phyloP scores from a whole-genome alignment of 192 early-diverging fungal species.

The Linnemannia hyalina region DNA sequence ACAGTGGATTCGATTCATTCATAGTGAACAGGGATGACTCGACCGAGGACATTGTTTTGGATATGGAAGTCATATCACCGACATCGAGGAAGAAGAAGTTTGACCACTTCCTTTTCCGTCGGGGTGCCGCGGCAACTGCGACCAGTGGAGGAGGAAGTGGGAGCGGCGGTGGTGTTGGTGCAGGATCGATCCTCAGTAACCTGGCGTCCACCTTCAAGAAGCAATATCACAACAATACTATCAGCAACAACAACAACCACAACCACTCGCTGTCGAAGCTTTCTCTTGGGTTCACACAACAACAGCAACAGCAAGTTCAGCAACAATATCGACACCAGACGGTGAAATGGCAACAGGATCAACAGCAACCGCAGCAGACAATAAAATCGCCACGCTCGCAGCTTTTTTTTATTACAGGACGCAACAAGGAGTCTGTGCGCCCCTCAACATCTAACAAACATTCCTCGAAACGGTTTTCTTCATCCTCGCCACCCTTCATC shows the following conservation, averaged over 20 bases:
- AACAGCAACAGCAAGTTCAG: slow-evolving; percentile 3
- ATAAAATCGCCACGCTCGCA: background rate
- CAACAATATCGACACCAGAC: slow-evolving; percentile 1
- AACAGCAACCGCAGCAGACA: background rate
- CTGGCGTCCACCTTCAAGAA: background rate
- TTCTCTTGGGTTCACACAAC: background rate
- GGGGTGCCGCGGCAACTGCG: background rate
- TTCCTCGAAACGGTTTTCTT: background rate
- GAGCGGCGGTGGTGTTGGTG: background rate
- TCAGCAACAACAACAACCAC: background rate
- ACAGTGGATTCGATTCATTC: background rate
- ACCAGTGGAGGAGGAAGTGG: background rate
- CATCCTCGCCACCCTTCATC: background rate
- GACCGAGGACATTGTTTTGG: background rate
- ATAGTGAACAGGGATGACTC: background rate
- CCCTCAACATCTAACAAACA: background rate
- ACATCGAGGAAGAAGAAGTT: background rate
- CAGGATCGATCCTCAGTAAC: background rate
- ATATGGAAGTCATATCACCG: background rate
- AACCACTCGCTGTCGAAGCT: too few species aligned
- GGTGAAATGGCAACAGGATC: background rate
- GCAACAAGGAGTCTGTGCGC: background rate
- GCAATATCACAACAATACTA: background rate
- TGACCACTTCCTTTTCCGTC: background rate
- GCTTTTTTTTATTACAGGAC: background rate